phyloP scores from a whole-genome alignment of 108 stramenopile species.

The Nitzschia sp. region DNA sequence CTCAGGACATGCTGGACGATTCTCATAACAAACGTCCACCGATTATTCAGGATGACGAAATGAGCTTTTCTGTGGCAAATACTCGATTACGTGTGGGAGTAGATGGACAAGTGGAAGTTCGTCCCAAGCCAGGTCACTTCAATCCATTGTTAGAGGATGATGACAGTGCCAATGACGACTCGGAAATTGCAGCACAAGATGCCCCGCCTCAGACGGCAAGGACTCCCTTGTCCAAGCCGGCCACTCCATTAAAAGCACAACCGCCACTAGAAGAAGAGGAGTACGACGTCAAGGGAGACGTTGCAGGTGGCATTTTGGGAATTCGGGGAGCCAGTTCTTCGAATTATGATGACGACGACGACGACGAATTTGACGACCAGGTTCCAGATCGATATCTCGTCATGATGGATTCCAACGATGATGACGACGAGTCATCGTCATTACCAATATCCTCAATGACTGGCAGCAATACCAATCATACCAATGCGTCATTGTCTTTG shows the following conservation, averaged over 20 bases:
- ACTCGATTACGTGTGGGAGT: constrained; percentile 11
- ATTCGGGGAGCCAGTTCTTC: neutral
- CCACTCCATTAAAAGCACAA: too few relatives aligned
- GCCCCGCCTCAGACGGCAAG: too few relatives aligned
- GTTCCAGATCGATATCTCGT: neutral
- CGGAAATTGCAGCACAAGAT: neutral
- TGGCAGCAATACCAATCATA: too few relatives aligned
- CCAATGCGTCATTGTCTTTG: too few relatives aligned
- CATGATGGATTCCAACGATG: neutral
- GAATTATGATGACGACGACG: constrained; percentile 1
- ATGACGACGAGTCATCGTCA: neutral
- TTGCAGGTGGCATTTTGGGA: neutral
- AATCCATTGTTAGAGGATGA: neutral
- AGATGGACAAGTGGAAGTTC: constrained; percentile 23
- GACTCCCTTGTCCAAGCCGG: too few relatives aligned
- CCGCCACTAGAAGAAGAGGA: neutral
- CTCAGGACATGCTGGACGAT: neutral
- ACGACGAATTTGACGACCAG: constrained; percentile 7
- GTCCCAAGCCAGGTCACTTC: constrained; percentile 15
- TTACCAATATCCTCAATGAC: neutral
- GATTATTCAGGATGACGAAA: neutral
- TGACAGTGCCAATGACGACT: constrained; percentile 10
- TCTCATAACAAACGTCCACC: neutral
- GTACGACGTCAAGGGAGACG: too few relatives aligned
- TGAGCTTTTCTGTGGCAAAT: constrained; percentile 14